Evolutionary conservation across 352 stramenopile genomes (phyloP).

Genomic region (Lagenidium sp.): DNA sequence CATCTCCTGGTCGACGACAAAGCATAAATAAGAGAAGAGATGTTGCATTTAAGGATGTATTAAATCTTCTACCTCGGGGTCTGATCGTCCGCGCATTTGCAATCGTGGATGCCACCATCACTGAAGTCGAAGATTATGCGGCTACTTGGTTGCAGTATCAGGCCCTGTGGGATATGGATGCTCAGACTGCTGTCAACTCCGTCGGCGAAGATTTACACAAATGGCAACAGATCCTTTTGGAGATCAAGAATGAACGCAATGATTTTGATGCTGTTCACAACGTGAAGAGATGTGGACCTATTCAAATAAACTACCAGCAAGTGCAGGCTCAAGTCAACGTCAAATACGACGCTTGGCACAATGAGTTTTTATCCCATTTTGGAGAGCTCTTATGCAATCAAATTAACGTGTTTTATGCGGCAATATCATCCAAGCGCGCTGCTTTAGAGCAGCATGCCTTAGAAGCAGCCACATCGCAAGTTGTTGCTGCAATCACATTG

Average conservation of each 20-base stretch:
- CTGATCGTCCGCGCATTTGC: slow-evolving; percentile 73
- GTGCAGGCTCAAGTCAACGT: slow-evolving; percentile 92
- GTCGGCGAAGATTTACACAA: slow-evolving; percentile 93
- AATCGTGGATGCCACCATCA: slow-evolving; percentile 63
- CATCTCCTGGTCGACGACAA: slow-evolving; percentile 54
- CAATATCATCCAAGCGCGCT: slow-evolving; percentile 74
- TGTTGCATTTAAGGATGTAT: slow-evolving; percentile 59
- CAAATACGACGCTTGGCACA: slow-evolving; percentile 99
- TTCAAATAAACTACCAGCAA: slow-evolving; percentile 89
- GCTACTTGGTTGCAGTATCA: slow-evolving; percentile 98
- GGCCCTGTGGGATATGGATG: slow-evolving; percentile 98
- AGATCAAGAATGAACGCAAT: slow-evolving; percentile 93
- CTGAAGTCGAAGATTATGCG: slow-evolving; percentile 90
- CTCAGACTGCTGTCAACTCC: slow-evolving; percentile 87
- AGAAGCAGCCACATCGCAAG: slow-evolving; percentile 93
- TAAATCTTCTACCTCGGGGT: slow-evolving; percentile 41
- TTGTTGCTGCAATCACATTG: slow-evolving; percentile 90
- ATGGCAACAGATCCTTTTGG: slow-evolving; percentile 96
- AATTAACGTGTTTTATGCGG: slow-evolving; percentile 87
- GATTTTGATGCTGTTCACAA: slow-evolving; percentile 91
- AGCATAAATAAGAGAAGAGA: slow-evolving; percentile 38
- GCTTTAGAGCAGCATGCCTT: slow-evolving; percentile 93
- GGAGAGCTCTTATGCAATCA: slow-evolving; percentile 89
- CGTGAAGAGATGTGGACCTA: slow-evolving; percentile 86
- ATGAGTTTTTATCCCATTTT: slow-evolving; percentile 96